phyloP scores from a whole-genome alignment of 75 land plant genomes.

The Chamaecyparis obtusa region DNA sequence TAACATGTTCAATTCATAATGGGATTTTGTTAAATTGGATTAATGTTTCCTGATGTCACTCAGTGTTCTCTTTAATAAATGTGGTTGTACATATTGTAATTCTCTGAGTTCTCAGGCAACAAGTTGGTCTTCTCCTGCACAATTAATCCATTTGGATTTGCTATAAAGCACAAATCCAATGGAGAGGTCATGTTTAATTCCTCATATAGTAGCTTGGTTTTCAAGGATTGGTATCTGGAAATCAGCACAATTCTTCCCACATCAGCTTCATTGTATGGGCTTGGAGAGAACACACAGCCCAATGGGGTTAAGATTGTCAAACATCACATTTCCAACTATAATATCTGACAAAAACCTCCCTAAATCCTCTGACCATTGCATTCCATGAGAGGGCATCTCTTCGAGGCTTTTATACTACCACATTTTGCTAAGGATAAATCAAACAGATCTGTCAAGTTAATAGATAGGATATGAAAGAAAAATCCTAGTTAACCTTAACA shows the following conservation, averaged over 20 bases:
- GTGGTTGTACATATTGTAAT: background rate
- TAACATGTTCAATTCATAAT: background rate
- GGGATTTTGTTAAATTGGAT: background rate
- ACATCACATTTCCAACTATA: too few species aligned
- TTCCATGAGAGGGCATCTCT: too few species aligned
- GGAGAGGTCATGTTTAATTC: conserved; percentile 73
- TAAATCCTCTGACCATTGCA: too few species aligned
- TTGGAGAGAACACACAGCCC: too few species aligned
- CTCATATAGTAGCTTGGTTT: conserved; percentile 44
- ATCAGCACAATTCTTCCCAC: conserved; percentile 63
- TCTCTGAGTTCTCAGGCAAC: conserved; percentile 25
- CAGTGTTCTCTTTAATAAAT: background rate
- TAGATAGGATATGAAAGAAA: too few species aligned
- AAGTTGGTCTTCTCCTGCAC: conserved; percentile 64
- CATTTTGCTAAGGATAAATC: too few species aligned
- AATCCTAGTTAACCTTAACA: too few species aligned
- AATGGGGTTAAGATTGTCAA: too few species aligned
- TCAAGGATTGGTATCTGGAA: conserved; percentile 90
- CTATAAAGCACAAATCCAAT: conserved; percentile 51
- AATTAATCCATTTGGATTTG: conserved; percentile 65
- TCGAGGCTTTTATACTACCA: too few species aligned
- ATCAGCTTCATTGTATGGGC: conserved; percentile 64
- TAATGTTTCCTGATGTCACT: background rate
- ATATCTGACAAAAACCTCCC: too few species aligned
- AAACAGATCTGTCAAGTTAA: too few species aligned